Evolutionary conservation across 176 grass and related monocot genomes (phyloP), one percentile per base, ranked within the genome.

Genomic region (Carex myosuroides): DNA sequence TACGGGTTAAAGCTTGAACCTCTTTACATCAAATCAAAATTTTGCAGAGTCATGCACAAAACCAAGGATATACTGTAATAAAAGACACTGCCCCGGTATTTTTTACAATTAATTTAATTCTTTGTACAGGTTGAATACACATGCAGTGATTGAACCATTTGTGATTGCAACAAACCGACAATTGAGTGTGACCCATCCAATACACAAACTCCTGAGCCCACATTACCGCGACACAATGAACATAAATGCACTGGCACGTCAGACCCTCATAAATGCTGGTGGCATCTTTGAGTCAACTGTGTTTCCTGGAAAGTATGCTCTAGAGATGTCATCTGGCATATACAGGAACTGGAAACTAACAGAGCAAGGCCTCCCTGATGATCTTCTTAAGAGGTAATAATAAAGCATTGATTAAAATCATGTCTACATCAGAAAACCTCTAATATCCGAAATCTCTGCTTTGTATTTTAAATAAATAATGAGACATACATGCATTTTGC

Each of bases 211-310:
- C 16, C 85, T 95, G 33, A 72, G 81, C 63, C 91, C 93, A 83
- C 93, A 95, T 88, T 95, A 89, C 83, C 88, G 93, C 9, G 93
- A 95, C 89, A 95, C 93, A 2, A 88, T 95, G 91, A 93, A 35
- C 75, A 95, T 95, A 70, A 95, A 93, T 86, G 91, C 89, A 39
- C 86, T 95, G 83, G 93, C 93, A 64, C 80, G 93, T 62, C 93
- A 95, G 91, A 89, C 75, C 21, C 91, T 95, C 37, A 95, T 95
- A 87, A 95, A 92, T 89, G 93, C 65, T 79, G 93, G 85, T 59
- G 93, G 93, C 29, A 90, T 95, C 87, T 86, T 95, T 60, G 91
- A 95, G 82, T 71, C 73, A 59, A 95, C 93, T 22, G 89, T 95
- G 7, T 95, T 95, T 88, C 91, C 91, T 5, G 87, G 35, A 54